phyloP scores from a whole-genome alignment of 129 eudicot genomes.

The Pulicaria dysenterica region DNA sequence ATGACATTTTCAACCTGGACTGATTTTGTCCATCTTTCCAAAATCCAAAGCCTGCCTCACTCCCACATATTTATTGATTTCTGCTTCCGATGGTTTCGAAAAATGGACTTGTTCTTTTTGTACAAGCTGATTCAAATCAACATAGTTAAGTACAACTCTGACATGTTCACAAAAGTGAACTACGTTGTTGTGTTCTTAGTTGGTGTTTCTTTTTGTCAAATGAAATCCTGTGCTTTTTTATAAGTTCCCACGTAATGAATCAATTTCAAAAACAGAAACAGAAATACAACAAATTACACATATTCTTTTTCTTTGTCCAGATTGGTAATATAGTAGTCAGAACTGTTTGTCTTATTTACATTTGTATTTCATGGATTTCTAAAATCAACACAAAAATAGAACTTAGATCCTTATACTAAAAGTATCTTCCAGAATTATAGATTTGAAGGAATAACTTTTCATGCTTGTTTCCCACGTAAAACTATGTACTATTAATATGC shows the following conservation, averaged over 20 bases:
- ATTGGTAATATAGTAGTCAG: background rate
- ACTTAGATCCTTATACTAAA: background rate
- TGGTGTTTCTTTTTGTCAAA: no score
- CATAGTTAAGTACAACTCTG: background rate
- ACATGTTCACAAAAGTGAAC: background rate
- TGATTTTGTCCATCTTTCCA: no score
- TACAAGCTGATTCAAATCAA: background rate
- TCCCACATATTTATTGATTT: no score
- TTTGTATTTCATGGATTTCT: background rate
- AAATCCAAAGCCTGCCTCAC: no score
- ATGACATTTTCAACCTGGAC: no score
- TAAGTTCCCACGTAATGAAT: background rate
- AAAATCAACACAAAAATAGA: background rate
- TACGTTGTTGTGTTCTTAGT: no score
- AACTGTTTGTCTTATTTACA: background rate
- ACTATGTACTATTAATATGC: background rate
- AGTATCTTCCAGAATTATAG: conserved; percentile 8
- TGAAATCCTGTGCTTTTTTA: no score
- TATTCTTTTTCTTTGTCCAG: background rate
- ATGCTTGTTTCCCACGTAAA: background rate
- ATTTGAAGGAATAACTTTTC: background rate
- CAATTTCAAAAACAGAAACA: background rate
- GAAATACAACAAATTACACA: background rate
- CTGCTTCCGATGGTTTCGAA: no score
- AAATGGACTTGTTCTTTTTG: no score